Conservation (phyloP, 352 stramenopile species). For the Globisporangium nunn region DNA sequence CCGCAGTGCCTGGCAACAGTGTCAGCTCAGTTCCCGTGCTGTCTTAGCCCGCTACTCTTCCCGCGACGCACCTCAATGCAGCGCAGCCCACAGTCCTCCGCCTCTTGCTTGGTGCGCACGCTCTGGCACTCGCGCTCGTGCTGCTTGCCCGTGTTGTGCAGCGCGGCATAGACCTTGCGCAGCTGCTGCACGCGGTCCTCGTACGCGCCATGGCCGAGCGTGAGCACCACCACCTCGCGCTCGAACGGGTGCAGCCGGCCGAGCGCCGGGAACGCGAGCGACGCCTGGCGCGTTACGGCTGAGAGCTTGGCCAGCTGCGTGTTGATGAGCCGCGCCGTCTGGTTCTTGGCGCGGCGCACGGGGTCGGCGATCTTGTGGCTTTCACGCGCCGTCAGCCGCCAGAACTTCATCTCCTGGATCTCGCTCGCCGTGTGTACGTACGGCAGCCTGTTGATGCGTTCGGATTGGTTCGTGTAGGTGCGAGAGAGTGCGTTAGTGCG, state of each 20-base stretch:
- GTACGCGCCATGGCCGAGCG: slow-evolving; percentile 61
- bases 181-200: slow-evolving; percentile 70
- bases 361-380: slow-evolving; percentile 76
- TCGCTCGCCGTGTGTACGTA: slow-evolving; percentile 76
- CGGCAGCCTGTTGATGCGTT: slow-evolving; percentile 34
- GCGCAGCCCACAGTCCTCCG: slow-evolving; percentile 58
- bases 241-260: slow-evolving; percentile 79
- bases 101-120: slow-evolving; percentile 75
- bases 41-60: no score
- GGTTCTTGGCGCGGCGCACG: slow-evolving; percentile 76
- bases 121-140: slow-evolving; percentile 62
- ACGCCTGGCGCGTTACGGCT: slow-evolving; percentile 57
- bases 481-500: not conserved
- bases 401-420: slow-evolving; percentile 88
- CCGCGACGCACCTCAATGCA: slow-evolving; percentile 52
- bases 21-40: not conserved
- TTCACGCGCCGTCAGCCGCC: slow-evolving; percentile 57
- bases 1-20: slow-evolving; percentile 26
- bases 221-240: slow-evolving; percentile 75
- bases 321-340: slow-evolving; percentile 78
- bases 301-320: slow-evolving; percentile 70
- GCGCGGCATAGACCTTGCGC: slow-evolving; percentile 62
- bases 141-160: slow-evolving; percentile 73
- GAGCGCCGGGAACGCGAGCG: slow-evolving; percentile 70
- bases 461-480: no score